Conservation (phyloP, 352 stramenopile species). For the Pilasporangium apinafurcum region DNA sequence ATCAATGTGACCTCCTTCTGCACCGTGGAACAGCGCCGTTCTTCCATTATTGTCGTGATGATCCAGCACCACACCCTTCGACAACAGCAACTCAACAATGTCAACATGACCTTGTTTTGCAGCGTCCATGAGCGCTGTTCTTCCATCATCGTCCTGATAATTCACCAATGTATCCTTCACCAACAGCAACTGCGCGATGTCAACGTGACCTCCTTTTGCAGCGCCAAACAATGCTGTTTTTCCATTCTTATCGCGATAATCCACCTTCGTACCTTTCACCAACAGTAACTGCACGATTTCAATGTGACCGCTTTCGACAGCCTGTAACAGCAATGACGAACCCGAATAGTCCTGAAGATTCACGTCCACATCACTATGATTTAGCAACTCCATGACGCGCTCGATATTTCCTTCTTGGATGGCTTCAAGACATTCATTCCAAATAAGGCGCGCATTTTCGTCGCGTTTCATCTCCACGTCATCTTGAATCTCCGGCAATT, state of each 20-base stretch:
- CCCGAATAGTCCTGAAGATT: no score
- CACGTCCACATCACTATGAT: no score
- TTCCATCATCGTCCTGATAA: conserved; percentile 2
- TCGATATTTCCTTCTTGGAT: no score
- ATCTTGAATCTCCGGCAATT: no score
- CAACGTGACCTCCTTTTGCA: conserved; percentile 5
- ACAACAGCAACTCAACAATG: conserved; percentile 3
- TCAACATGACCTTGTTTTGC: conserved; percentile 6
- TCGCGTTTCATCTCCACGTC: no score
- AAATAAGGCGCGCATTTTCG: no score
- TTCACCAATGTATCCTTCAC: conserved; percentile 1
- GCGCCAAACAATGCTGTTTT: conserved; percentile 8
- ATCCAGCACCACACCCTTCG: neutral
- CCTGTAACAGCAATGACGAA: no score
- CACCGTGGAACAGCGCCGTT: conserved; percentile 7
- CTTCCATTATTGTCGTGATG: conserved; percentile 6
- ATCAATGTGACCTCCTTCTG: conserved; percentile 2
- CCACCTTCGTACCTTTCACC: neutral
- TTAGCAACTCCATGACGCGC: no score
- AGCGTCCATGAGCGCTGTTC: conserved; percentile 6
- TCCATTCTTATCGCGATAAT: conserved; percentile 4
- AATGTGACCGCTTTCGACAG: no score
- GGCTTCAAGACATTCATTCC: no score
- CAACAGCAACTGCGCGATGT: conserved; percentile 1
- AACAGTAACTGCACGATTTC: conserved; percentile 5